Base-by-base conservation (phyloP, 176 grass and related monocot species). In the Raddia distichophylla region DNA sequence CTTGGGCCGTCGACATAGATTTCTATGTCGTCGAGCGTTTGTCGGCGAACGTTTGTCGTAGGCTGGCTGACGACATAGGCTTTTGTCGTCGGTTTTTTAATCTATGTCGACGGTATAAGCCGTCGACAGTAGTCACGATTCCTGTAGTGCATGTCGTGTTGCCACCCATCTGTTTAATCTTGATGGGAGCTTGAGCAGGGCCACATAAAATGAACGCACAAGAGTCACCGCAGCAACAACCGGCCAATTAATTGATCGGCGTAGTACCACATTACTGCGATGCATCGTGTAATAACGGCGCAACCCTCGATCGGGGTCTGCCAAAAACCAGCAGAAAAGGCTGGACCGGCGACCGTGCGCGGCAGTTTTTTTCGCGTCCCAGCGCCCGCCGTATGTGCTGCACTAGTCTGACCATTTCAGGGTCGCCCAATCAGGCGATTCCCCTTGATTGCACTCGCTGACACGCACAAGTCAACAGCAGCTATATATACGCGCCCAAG, bases 321-420 rank as follows among this genome's bases (percentile, higher is more conserved):
- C 58, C 10, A 46, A 56, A 56, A 60, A 65, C 46, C 52, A 18
- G 72, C 66, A 46, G 48, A 16, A 87, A 85, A 83, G 48, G n/a
- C 49, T 47, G 62, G 77, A 78, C 80, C 75, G 60, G 18, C 13
- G 82, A 46, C 65, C 52, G 15, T 71, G 71, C 64, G 5, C 1
- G 35, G 22, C 59, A 19, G 48, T 58, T 52, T 72, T 60, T 66
- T 33, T n/a, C 66, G 5, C 16, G 14, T 15, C 32, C 57, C 69
- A 44, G 10, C 32, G 48, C 59, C 18, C 12, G 59, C 52, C 53
- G 88, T 52, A 27, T 1, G 27, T 27, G 27, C 27, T 40, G 44
- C 54, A 63, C 32, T 90, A 73, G 46, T 52, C 67, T 66, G 88
- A 79, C 88, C 83, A 19, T 77, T 86, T 90, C 83, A 72, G 49